phyloP scores from a whole-genome alignment of 1,284 basidiomycete species.

The Tilletia setariae region DNA sequence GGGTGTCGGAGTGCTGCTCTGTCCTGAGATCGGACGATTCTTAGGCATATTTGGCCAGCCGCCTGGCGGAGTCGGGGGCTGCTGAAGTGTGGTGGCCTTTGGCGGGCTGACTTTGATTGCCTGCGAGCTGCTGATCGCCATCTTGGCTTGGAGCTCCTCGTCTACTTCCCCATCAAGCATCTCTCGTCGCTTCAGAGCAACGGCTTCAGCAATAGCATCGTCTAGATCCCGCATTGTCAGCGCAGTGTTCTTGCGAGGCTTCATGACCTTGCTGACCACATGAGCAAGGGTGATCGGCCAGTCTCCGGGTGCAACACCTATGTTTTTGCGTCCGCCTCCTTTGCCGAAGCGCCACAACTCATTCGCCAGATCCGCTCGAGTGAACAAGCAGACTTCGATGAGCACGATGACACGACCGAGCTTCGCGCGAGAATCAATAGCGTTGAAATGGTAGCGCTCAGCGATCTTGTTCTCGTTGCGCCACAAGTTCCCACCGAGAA shows the following conservation, averaged over 20 bases:
- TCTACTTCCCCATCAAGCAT: background rate
- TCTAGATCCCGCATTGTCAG: background rate
- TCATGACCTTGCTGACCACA: background rate
- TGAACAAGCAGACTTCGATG: background rate
- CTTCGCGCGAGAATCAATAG: background rate
- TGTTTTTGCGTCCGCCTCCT: slow-evolving; percentile 7
- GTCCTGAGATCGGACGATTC: background rate
- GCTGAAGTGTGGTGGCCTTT: slow-evolving; percentile 7
- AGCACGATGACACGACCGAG: slow-evolving; percentile 1
- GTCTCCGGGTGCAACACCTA: background rate
- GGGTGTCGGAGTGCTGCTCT: background rate
- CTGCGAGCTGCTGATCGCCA: background rate
- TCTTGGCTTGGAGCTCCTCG: background rate
- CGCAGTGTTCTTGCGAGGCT: background rate
- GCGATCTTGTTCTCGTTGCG: background rate
- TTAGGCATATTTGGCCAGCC: background rate
- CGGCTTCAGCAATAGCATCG: background rate
- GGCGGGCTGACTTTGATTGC: background rate
- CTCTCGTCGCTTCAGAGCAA: background rate
- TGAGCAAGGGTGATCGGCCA: slow-evolving; percentile 3
- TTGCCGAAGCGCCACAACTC: background rate
- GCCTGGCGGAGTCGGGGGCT: slow-evolving; percentile 10
- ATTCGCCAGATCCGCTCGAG: background rate
- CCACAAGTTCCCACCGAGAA: slow-evolving; percentile 4
- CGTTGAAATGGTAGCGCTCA: background rate